A percentile compares a stretch with the other conserved stretches of the same genome.
Evolutionary conservation across 495 filamentous ascomycete species (phyloP).

Genomic region (Xanthoparmelia taractica): DNA sequence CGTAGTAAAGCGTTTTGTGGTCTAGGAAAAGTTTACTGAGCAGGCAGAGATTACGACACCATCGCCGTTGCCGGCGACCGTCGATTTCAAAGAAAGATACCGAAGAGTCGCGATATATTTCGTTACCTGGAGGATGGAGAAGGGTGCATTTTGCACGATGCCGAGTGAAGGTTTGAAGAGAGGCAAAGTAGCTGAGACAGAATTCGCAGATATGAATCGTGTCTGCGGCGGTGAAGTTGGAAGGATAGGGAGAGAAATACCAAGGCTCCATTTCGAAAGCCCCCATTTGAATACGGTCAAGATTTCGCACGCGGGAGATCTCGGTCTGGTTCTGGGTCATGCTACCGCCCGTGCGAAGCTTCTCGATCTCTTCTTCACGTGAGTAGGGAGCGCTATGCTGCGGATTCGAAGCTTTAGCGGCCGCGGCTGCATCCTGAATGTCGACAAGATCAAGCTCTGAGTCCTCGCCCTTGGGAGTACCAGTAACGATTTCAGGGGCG

Average conservation of each 20-base stretch:
- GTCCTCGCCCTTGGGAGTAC: conserved; percentile 52
- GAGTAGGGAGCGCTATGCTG: conserved; percentile 51
- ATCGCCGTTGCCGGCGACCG: conserved; percentile 86
- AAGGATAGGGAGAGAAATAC: conserved; percentile 97
- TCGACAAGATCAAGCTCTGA: conserved; percentile 58
- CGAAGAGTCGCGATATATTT: conserved; percentile 92
- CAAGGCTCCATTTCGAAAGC: conserved; percentile 87
- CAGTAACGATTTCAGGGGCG: conserved; percentile 37
- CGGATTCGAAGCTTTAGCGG: conserved; percentile 41
- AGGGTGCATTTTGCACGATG: conserved; percentile 88
- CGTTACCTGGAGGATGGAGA: conserved; percentile 89
- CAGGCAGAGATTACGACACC: conserved; percentile 94
- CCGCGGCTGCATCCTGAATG: conserved; percentile 52
- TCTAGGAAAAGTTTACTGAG: conserved; percentile 94
- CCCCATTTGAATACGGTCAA: conserved; percentile 88
- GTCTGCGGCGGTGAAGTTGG: conserved; percentile 76
- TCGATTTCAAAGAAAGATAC: conserved; percentile 98
- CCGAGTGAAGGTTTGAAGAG: conserved; percentile 66
- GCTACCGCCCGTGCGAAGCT: conserved; percentile 82
- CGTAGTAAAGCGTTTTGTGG: conserved; percentile 99
- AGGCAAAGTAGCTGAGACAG: conserved; percentile 84
- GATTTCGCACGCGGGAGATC: conserved; percentile 90
- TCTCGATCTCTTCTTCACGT: conserved; percentile 91
- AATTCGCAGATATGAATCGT: conserved; percentile 96
- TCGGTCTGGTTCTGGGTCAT: conserved; percentile 99